Conservation (phyloP, 805 yeast genomes). For the Candida insectalens region DNA sequence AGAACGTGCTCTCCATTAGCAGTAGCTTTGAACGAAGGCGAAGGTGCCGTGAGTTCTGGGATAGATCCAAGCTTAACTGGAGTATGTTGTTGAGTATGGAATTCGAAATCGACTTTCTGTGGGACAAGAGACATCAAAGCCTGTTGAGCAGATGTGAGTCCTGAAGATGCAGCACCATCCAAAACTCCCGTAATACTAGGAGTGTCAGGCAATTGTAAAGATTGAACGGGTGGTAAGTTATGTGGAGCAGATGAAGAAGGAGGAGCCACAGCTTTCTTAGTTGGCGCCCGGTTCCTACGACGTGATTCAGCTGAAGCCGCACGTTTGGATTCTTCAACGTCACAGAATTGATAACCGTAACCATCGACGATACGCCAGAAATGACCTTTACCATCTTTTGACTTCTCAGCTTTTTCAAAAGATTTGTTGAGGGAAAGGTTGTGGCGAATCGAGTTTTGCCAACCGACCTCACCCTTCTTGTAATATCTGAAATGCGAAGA, state of each 20-base stretch:
- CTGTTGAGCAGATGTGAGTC: neutral
- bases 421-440: slow-evolving; percentile 90
- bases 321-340: slow-evolving; percentile 41
- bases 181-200: neutral
- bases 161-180: neutral
- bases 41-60: slow-evolving; percentile 30
- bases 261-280: neutral
- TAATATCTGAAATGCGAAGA: slow-evolving; percentile 78
- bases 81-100: neutral
- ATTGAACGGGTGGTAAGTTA: neutral
- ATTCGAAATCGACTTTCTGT: neutral
- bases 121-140: neutral
- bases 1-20: slow-evolving; percentile 29
- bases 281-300: neutral
- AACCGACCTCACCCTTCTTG: slow-evolving; percentile 77
- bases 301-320: slow-evolving; percentile 1
- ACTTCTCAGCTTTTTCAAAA: slow-evolving; percentile 81
- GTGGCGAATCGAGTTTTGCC: slow-evolving; percentile 97
- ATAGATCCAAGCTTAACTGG: slow-evolving; percentile 16
- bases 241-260: neutral
- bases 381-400: slow-evolving; percentile 85
- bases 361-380: slow-evolving; percentile 90
- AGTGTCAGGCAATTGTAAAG: slow-evolving; percentile 1
- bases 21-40: slow-evolving; percentile 31
- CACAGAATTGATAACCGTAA: slow-evolving; percentile 69